Base-by-base conservation (phyloP, 2,329 filamentous ascomycete species). In the Cephalotrichum gorgonifer region DNA sequence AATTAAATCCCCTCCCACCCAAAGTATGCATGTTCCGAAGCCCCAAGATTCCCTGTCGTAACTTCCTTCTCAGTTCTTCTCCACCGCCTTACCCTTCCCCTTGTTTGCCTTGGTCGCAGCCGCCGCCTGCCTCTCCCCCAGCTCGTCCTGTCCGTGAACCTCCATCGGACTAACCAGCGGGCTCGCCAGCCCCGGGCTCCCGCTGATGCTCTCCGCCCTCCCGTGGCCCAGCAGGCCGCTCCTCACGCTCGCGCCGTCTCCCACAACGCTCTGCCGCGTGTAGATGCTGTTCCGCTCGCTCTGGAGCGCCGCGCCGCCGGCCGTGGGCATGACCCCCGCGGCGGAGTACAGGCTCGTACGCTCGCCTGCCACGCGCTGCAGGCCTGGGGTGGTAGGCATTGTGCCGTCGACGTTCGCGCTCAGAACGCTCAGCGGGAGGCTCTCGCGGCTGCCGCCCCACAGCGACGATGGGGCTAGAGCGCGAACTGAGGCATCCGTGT, bases 251-350 rank as follows among this genome's bases (percentile, higher is more conserved):
- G 82, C 81, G 1, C 79, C 86, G 55, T 95, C 88, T 5, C 75
- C 79, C 43, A 62, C 60, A 45, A 72, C 64, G 41, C 67, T 78
- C 54, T 74, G 71, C 51, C 80, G 79, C 26, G 85, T 79, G 59
- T 95, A 91, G 54, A 85, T 78, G 64, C 87, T 94, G 62, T 85
- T 91, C 44, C 90, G 76, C 59, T 95, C 90, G 51, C 84, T 85
- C 6, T 78, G 71, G 7, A 87, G 65, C 12, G 79, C 76, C 6
- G 83, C 81, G 1, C 77, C 77, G 14, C 85, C 86, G 17, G 35
- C 20, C 35, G 35, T 20, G 4, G 30, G 12, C 30, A 15, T 33
- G 23, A 35, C 48, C 2, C 44, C 43, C 0, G 84, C 83, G 0
- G 82, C 76, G 1, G 86, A 89, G 67, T 95, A 95, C 47, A 96